Evolutionary conservation across 2,329 filamentous ascomycete species (phyloP), one percentile per base, ranked within the genome.

Genomic region (Fusarium brachygibbosum): DNA sequence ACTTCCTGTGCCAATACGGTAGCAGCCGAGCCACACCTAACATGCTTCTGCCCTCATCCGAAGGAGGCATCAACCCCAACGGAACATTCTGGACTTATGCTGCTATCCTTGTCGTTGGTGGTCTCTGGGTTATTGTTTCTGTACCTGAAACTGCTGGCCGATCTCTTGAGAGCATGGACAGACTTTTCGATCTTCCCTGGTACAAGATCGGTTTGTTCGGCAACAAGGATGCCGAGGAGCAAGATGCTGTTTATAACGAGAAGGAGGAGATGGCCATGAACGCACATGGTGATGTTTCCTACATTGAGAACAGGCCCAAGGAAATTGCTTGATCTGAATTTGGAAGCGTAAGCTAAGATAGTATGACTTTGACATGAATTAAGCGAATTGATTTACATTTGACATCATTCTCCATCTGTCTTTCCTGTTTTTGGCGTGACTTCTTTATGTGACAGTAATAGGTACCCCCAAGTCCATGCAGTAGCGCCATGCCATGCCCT

Each of bases 131-230:
- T 2, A 25, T 62, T 16, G 38, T 62, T 17, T 62, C 57, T 0
- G 59, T 62, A 1, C 59, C 59, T 3, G 59, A 62, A 21, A 62
- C 59, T 14, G 59, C 59, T 4, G 59, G 59, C 1, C 57, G 59
- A 21, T 62, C 59, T 16, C 59, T 62, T 13, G 59, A 62, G 46
- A 62, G 59, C 32, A 62, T 62, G 59, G 59, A 62, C 11, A 34
- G 59, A 40, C 59, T 62, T 17, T 62, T 62, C 19, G 59, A 62
- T 16, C 59, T 62, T 2, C 59, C 59, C 4, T 62, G 59, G 59
- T 62, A 62, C 21, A 62, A 62, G 38, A 62, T 62, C 11, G 57
- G 59, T 13, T 10, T 62, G 23, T 62, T 62, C 8, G 59, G 59
- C 23, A 62, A 62, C 59, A 58, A 50, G 10, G 59, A 62, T 35